Evolutionary conservation across 129 eudicot species (phyloP), one percentile per base, ranked within the genome.

Genomic region (Centrapalus pauciflorus): DNA sequence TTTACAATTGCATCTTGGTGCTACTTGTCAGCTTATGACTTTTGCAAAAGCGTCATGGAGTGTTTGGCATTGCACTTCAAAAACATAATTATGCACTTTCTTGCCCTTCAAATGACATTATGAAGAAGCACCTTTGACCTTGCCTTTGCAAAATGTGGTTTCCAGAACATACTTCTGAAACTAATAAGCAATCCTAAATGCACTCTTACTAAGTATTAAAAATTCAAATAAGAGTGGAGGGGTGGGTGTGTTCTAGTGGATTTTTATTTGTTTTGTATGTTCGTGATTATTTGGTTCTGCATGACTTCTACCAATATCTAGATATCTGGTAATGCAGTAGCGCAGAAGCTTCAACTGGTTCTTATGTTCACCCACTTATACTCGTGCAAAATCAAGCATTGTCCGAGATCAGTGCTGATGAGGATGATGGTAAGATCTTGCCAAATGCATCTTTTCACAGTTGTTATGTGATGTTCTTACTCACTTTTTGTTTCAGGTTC

Each of bases 341-440:
- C 66, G 28, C 71, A 37, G 90, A 86, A 70, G 74, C 77, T 3
- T 46, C 69, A 32, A 60, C 75, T 64, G 37, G 68, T 66, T 79
- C 83, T 41, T 86, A 81, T 50, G 63, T 86, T 40, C 90, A 86
- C 67, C 95, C 95, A 3, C 80, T 82, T 37, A 57, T 85, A 52
- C 64, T 64, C 40, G 29, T 71, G 69, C 76, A 76, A 49, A 81
- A 49, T 55, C 80, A 72, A 58, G 37, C 51, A 38, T 61, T 66
- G 66, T 40, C 80, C 34, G 32, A 52, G 46, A 54, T 54, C 56
- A 71, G 64, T 59, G 57, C 63, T 46, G 55, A 30, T 4, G 82
- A 76, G 56, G 70, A 64, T 64, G 77, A 78, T 45, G 84, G 95
- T 83, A 83, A 54, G 33, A 55, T 72, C 76, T 40, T 50, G 17